phyloP scores from a whole-genome alignment of 1,284 basidiomycete genomes.

The Omphalotus olearius region DNA sequence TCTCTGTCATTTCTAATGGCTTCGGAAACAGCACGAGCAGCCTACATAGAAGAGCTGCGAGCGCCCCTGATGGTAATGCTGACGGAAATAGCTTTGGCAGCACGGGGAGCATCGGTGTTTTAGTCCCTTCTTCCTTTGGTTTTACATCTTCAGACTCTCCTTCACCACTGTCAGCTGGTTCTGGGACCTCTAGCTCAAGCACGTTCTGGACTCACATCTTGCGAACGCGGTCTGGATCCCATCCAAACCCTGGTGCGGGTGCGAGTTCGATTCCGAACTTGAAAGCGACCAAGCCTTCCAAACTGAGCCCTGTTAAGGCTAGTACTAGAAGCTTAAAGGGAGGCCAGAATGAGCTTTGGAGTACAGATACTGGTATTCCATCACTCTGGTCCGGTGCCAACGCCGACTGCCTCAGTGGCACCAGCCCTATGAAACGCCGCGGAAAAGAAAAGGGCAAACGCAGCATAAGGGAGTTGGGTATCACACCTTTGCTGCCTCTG shows the following conservation, averaged over 20 bases:
- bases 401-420: conserved; percentile 2
- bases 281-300: too few species aligned
- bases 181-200: background rate
- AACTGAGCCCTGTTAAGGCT: too few species aligned
- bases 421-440: conserved; percentile 9
- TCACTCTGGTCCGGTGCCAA: conserved; percentile 14
- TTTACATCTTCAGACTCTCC: conserved; percentile 4
- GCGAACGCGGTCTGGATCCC: conserved; percentile 7
- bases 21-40: background rate
- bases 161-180: background rate
- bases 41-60: background rate
- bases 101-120: conserved; percentile 9
- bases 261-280: too few species aligned
- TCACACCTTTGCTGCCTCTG: background rate
- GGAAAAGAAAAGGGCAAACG: conserved; percentile 1
- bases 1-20: conserved; percentile 3
- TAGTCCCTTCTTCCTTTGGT: conserved; percentile 9
- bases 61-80: background rate
- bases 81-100: conserved; percentile 8
- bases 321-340: conserved; percentile 1
- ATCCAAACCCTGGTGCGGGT: background rate
- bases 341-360: background rate
- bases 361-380: conserved; percentile 4
- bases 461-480: conserved; percentile 8
- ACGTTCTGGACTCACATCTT: conserved; percentile 13